Evolutionary conservation across 495 filamentous ascomycete species (phyloP).

Genomic region (Cryomyces minteri): DNA sequence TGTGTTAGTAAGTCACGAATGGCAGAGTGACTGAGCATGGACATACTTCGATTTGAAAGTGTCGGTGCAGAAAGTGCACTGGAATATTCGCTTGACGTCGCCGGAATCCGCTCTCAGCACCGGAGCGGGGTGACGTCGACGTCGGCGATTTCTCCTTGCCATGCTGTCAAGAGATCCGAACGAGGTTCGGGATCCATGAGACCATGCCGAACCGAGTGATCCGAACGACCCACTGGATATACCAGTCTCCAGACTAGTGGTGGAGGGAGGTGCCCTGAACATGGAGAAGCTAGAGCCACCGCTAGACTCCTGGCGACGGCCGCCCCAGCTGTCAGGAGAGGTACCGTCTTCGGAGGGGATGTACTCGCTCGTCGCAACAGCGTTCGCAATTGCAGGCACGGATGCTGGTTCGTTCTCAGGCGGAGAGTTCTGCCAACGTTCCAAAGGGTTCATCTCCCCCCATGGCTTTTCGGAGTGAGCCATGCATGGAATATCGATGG

Average conservation of each 20-base stretch:
- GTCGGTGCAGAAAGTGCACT: slow-evolving; percentile 73
- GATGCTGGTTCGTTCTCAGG: slow-evolving; percentile 77
- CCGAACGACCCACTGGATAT: slow-evolving; percentile 30
- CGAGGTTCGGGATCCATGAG: slow-evolving; percentile 44
- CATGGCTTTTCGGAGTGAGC: slow-evolving; percentile 7
- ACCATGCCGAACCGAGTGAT: slow-evolving; percentile 54
- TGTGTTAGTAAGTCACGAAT: no score
- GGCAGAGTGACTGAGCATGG: no score
- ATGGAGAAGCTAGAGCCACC: slow-evolving; percentile 32
- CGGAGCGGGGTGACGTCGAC: slow-evolving; percentile 41
- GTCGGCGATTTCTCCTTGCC: slow-evolving; percentile 48
- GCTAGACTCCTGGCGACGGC: slow-evolving; percentile 43
- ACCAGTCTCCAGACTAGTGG: slow-evolving; percentile 54
- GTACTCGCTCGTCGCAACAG: slow-evolving; percentile 35
- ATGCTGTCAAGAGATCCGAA: slow-evolving; percentile 38
- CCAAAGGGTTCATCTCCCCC: slow-evolving; percentile 59
- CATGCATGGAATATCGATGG: slow-evolving; percentile 44
- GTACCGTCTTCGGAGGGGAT: slow-evolving; percentile 12
- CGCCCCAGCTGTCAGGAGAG: slow-evolving; percentile 17
- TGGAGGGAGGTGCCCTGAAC: slow-evolving; percentile 43
- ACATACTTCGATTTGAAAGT: slow-evolving; percentile 50
- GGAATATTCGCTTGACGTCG: slow-evolving; percentile 36
- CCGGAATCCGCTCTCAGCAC: slow-evolving; percentile 23
- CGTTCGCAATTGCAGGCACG: slow-evolving; percentile 58
- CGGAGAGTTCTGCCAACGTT: slow-evolving; percentile 73